These are phyloP conservation scores for Salix dunnii DNA, from an alignment of 345 rosid species.

Conservation along the genomic window DNA sequence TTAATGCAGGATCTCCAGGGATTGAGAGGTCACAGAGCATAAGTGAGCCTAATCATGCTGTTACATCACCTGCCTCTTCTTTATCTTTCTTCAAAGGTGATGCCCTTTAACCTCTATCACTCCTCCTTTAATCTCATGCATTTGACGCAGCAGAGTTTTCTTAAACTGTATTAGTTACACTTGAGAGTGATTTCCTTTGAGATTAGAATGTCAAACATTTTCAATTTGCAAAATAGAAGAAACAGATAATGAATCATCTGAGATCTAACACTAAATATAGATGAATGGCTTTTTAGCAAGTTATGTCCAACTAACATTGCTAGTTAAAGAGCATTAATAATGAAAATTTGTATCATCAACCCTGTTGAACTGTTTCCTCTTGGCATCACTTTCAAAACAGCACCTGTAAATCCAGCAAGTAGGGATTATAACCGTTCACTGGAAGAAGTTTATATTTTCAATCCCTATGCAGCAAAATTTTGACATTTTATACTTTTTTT, in stretches of 20 bases:
- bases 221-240: neutral
- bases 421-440: neutral
- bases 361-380: neutral
- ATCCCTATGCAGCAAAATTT: neutral
- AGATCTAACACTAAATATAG: neutral
- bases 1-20: conserved; percentile 46
- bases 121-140: neutral
- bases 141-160: neutral
- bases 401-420: neutral
- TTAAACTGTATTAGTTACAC: neutral
- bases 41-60: conserved; percentile 31
- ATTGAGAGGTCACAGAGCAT: conserved; percentile 40
- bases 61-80: conserved; percentile 47
- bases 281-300: neutral
- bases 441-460: neutral
- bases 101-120: neutral
- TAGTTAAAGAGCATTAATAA: neutral
- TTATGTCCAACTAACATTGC: neutral
- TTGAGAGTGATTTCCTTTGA: neutral
- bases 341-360: neutral
- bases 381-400: neutral
- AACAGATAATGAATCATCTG: neutral
- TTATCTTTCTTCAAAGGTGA: conserved; percentile 80
- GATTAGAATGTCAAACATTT: neutral
- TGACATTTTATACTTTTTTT: neutral